Conservation (phyloP, 2,329 filamentous ascomycete genomes). For the Esteya vermicola region DNA sequence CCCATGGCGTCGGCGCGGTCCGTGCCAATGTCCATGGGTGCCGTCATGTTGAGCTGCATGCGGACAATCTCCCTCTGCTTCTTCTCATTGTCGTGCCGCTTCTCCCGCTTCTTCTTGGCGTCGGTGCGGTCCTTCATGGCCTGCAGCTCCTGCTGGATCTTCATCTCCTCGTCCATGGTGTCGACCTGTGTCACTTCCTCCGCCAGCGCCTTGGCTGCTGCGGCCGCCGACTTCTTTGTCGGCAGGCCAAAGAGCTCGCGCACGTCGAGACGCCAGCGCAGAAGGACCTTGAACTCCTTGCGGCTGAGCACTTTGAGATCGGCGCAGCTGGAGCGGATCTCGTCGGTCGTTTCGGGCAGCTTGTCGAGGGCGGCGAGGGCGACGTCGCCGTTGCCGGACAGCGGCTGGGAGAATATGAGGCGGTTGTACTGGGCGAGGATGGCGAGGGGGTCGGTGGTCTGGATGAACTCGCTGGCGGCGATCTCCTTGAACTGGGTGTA, state of each 20-base stretch:
- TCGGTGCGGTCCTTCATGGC: slow-evolving; percentile 66
- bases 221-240: slow-evolving; percentile 57
- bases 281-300: slow-evolving; percentile 82
- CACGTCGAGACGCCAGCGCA: slow-evolving; percentile 81
- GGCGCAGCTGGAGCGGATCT: slow-evolving; percentile 63
- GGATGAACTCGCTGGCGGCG: slow-evolving; percentile 81
- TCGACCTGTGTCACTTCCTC: slow-evolving; percentile 74
- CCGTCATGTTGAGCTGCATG: slow-evolving; percentile 94
- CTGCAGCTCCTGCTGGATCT: slow-evolving; percentile 77
- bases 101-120: slow-evolving; percentile 66
- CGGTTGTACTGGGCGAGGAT: slow-evolving; percentile 79
- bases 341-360: slow-evolving; percentile 71
- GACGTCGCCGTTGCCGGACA: slow-evolving; percentile 68
- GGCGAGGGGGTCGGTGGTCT: slow-evolving; percentile 83
- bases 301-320: slow-evolving; percentile 84
- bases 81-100: slow-evolving; percentile 77
- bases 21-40: slow-evolving; percentile 89
- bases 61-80: slow-evolving; percentile 92
- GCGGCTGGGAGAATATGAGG: slow-evolving; percentile 68
- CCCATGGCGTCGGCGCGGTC: slow-evolving; percentile 70
- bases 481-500: slow-evolving; percentile 86
- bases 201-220: slow-evolving; percentile 23
- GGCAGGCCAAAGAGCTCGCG: slow-evolving; percentile 83
- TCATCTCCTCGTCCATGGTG: slow-evolving; percentile 87
- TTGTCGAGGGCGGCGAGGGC: slow-evolving; percentile 75